Evolutionary conservation across 2,329 filamentous ascomycete genomes (phyloP).

Genomic region (Gaeumannomyces tritici): DNA sequence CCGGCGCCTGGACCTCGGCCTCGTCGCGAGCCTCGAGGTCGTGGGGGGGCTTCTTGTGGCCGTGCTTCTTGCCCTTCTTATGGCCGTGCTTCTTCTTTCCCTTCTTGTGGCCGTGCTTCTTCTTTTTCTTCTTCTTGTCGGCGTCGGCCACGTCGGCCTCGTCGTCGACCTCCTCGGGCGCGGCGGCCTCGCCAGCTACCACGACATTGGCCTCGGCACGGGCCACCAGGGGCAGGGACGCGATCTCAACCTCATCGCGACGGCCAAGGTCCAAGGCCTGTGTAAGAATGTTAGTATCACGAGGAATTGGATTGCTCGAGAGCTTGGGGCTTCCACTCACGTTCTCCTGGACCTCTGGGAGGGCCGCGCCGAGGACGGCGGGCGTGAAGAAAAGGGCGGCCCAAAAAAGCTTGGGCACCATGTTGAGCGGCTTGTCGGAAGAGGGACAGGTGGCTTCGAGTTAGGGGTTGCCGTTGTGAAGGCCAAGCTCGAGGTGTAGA

Average conservation of each 20-base stretch:
- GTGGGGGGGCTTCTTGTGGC: background rate
- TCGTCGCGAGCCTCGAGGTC: background rate
- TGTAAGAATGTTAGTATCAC: background rate
- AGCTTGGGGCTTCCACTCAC: background rate
- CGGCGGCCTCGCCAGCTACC: background rate
- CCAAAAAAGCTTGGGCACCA: slow-evolving; percentile 1
- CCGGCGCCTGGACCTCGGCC: background rate
- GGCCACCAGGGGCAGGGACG: background rate
- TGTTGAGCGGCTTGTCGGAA: background rate
- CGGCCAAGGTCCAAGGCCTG: background rate
- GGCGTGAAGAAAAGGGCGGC: slow-evolving; percentile 1
- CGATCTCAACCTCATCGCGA: background rate
- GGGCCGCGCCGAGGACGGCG: background rate
- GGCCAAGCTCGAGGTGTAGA: background rate
- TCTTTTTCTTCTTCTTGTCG: background rate
- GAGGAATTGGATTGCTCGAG: background rate
- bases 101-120: background rate
- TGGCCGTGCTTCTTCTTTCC: background rate
- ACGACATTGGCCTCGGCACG: background rate
- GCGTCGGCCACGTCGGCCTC: background rate
- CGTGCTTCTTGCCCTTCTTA: background rate
- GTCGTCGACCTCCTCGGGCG: background rate
- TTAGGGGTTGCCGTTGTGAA: background rate
- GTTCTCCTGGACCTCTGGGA: background rate
- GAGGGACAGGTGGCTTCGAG: background rate